A percentile compares a stretch with the other conserved stretches of the same genome.
phyloP scores from a whole-genome alignment of 2,329 filamentous ascomycete genomes.

The Neonectria faginata region DNA sequence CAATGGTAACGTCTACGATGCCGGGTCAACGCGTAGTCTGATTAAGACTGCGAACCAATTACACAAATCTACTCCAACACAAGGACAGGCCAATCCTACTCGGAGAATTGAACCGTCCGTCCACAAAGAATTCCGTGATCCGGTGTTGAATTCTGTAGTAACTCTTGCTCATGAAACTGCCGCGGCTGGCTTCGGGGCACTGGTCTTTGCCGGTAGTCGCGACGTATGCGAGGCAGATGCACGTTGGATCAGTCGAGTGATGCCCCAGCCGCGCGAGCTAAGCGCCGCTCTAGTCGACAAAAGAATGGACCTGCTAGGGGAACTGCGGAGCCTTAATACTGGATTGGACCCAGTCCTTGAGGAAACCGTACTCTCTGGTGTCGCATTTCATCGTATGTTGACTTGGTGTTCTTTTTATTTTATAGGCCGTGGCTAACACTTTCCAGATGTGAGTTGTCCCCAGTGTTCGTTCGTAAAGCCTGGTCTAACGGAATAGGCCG shows the following conservation, averaged over 20 bases:
- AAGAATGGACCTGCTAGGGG: constrained; percentile 72
- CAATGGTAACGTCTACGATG: constrained; percentile 74
- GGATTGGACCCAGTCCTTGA: constrained; percentile 75
- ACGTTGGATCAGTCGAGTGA: constrained; percentile 73
- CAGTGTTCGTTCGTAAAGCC: background rate
- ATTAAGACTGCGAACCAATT: constrained; percentile 69
- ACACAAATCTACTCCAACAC: constrained; percentile 51
- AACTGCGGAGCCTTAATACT: constrained; percentile 73
- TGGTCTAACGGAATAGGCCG: constrained; percentile 59
- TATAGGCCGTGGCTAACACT: constrained; percentile 18
- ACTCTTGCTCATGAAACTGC: constrained; percentile 77
- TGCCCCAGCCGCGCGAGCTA: constrained; percentile 65
- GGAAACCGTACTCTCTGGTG: constrained; percentile 73
- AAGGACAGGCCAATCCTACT: constrained; percentile 53
- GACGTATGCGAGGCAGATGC: constrained; percentile 75
- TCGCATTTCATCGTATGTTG: constrained; percentile 76
- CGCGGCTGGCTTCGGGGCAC: constrained; percentile 73
- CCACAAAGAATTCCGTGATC: constrained; percentile 72
- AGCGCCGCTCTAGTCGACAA: constrained; percentile 64
- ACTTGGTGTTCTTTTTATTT: background rate
- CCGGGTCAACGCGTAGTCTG: constrained; percentile 65
- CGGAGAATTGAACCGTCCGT: constrained; percentile 66
- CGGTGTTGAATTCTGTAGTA: constrained; percentile 77
- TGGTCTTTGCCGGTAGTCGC: constrained; percentile 80
- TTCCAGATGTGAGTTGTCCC: constrained; percentile 53